phyloP scores from a whole-genome alignment of 176 grass and related monocot genomes.

The Paspalum notatum region DNA sequence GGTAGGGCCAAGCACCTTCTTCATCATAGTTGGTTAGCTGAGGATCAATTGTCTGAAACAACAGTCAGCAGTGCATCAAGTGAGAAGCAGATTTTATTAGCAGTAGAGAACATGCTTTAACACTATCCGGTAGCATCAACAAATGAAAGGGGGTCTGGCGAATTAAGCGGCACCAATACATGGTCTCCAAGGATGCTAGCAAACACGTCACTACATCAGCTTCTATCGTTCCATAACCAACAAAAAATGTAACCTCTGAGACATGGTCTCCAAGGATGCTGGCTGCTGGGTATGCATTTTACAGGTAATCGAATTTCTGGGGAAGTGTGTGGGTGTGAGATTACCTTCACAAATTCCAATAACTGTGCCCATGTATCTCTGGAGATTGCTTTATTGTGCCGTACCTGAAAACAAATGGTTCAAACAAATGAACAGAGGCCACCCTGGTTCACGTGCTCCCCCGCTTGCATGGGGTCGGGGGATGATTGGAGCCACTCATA shows the following conservation, averaged over 20 bases:
- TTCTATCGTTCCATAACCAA: no score
- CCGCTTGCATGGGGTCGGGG: no score
- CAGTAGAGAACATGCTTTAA: background rate
- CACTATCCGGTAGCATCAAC: background rate
- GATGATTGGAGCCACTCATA: no score
- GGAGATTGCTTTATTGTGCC: slow-evolving; percentile 91
- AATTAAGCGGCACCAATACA: background rate
- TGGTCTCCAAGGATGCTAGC: background rate
- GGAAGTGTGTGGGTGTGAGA: background rate
- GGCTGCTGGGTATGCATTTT: background rate
- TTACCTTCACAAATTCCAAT: slow-evolving; percentile 89
- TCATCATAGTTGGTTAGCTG: slow-evolving; percentile 81
- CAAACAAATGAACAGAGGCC: slow-evolving; percentile 5
- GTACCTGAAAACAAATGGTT: slow-evolving; percentile 54
- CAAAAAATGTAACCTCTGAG: no score
- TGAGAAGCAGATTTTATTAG: background rate
- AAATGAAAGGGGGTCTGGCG: background rate
- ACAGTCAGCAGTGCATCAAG: slow-evolving; percentile 6
- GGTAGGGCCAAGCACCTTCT: slow-evolving; percentile 92
- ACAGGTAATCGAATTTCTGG: background rate
- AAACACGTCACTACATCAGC: no score
- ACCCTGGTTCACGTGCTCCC: no score
- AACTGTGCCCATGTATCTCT: slow-evolving; percentile 92
- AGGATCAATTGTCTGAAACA: slow-evolving; percentile 71
- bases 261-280: no score